phyloP scores from a whole-genome alignment of 2,329 filamentous ascomycete genomes.

The Colletotrichum salicis region DNA sequence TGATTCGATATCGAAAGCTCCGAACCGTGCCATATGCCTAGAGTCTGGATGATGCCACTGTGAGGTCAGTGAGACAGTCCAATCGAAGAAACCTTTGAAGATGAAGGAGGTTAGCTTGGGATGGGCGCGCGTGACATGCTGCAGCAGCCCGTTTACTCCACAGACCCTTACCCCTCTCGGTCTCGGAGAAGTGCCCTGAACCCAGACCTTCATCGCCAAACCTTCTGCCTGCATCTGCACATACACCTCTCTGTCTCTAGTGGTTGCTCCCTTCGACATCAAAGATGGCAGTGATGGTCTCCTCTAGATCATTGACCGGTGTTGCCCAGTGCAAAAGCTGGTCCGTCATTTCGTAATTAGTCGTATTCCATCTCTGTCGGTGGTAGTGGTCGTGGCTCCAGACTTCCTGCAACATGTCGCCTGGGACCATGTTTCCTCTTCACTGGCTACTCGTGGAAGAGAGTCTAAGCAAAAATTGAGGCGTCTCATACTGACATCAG shows the following conservation, averaged over 20 bases:
- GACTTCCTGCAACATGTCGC: neutral
- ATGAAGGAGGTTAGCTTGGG: constrained; percentile 17
- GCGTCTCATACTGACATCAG: neutral
- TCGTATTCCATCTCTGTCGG: neutral
- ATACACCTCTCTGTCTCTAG: constrained; percentile 4
- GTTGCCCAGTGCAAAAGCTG: neutral
- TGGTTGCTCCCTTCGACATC: constrained; percentile 4
- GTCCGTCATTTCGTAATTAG: neutral
- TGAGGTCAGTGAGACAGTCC: constrained; percentile 30
- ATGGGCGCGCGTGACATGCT: constrained; percentile 30
- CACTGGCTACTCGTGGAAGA: neutral
- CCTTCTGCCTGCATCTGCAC: constrained; percentile 30
- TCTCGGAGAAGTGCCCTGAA: constrained; percentile 30
- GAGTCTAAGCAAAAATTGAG: neutral
- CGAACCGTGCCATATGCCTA: constrained; percentile 11
- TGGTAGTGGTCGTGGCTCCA: neutral
- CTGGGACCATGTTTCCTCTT: neutral
- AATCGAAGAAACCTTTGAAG: constrained; percentile 7
- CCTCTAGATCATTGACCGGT: neutral
- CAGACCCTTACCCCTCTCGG: constrained; percentile 32
- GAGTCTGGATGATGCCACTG: constrained; percentile 29
- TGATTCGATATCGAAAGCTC: constrained; percentile 3
- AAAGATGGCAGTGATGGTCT: constrained; percentile 1
- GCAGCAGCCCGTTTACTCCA: constrained; percentile 25
- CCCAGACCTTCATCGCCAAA: constrained; percentile 27